Evolutionary conservation across 225 moss, liverwort and hornwort genomes (phyloP), one percentile per base, ranked within the genome.

Genomic region (Pseudoscleropodium purum): DNA sequence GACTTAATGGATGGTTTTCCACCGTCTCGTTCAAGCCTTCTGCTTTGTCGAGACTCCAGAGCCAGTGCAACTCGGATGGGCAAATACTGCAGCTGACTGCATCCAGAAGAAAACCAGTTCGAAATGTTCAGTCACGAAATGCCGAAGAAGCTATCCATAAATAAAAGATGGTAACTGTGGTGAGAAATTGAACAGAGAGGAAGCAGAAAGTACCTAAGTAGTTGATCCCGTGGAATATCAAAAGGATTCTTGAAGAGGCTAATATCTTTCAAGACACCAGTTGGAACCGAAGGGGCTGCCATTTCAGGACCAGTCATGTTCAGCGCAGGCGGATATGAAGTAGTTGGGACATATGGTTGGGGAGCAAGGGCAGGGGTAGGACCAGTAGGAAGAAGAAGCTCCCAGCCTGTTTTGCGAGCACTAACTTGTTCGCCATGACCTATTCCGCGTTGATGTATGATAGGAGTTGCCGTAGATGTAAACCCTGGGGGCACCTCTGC

Each of bases 21-120:
- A 83, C 87, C 90, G 41, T 96, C 97, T 89, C 94, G 95, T 59
- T 97, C 99, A 86, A 91, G 91, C 87, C 97, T 94, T 92, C 95
- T 95, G 89, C 91, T 95, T 87, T 99, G 97, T 62, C 95, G 95
- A 73, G 94, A 94, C 91, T 97, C 97, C 93, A 97, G 85, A 83
- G 99, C 97, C 77, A 97, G 77, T 86, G 97, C 99, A 90, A 99
- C 91, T 85, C 99, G 99, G 86, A 99, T 95, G 65, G 99, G 99
- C 37, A 99, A 89, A 91, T 96, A 99, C 51, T 90, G 95, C 84
- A 99, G 93, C 93, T 99, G 97, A 87, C 99, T 99, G 95, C 86
- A 91, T 85, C 43, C 87, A 90, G 83, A 82, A 89, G 56, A 83
- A 36, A 78, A 59, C 24, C 9, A 43, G 33, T 29, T 87, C 36